Base-by-base conservation (phyloP, 371 early-diverging fungal genomes). In the Dichotomocladium elegans region DNA sequence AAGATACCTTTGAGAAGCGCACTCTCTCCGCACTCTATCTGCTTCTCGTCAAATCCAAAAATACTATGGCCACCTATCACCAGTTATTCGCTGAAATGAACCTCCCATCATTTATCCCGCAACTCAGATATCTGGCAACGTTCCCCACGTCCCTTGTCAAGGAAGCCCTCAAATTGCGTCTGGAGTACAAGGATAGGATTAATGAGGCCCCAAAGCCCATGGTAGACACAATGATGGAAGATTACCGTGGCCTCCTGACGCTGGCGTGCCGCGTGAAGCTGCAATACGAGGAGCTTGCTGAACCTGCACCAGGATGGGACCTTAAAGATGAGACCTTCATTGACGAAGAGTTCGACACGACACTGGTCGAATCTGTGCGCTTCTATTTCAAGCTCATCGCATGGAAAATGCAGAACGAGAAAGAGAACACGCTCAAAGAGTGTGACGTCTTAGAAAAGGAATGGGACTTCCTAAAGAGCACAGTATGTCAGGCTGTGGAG, bases 401-500 rank as follows among this genome's bases (percentile, higher is more conserved):
- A 6, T 89, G 84, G 83, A 88, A 87, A 57, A 64, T 87, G 24
- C 64, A 61, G 26, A 60, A 60, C 37, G 77, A 76, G 52, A 75
- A 68, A 49, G 74, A 80, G 31, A 82, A 83, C 34, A 82, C 80
- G 35, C 68, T 83, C 35, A 78, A 85, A 51, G 88, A 89, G 57
- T 85, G 88, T 22, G 93, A 90, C 61, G 73, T 88, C 6, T 73
- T 94, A 62, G 91, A 91, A 58, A 79, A 72, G 47, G 92, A 92
- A 60, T 93, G 92, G 92, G 77, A 82, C 10, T 88, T 87, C 51
- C 51, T 91, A 45, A 58, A 63, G 33, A 73, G 68, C 15, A 79
- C 77, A 1, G 74, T 92, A 0, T 85, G 86, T 50, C 80, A 74
- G 14, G 63, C 74, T 27, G 83, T 90, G 28, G 84, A 86, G 21